Percentiles rank a stretch among this genome's conserved stretches.
Conservation (phyloP, 2,329 filamentous ascomycete genomes). For the Lecanicillium sp. region DNA sequence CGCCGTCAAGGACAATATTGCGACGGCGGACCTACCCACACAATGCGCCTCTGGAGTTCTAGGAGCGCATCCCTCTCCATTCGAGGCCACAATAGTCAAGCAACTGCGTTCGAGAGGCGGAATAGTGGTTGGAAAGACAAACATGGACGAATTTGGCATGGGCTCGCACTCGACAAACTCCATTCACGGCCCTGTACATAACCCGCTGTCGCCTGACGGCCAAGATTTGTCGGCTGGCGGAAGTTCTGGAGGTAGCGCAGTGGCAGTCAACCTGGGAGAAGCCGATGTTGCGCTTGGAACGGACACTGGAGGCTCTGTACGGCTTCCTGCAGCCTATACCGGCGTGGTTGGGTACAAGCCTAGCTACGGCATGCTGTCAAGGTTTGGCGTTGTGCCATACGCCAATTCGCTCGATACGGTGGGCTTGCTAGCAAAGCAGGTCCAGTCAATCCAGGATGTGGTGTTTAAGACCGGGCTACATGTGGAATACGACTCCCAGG, state of each 20-base stretch:
- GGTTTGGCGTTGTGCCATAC: slow-evolving; percentile 83
- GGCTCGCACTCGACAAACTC: slow-evolving; percentile 75
- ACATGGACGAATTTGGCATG: slow-evolving; percentile 96
- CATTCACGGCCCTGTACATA: slow-evolving; percentile 56
- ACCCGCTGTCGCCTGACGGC: slow-evolving; percentile 29
- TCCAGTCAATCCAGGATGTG: slow-evolving; percentile 43
- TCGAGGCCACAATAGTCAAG: slow-evolving; percentile 72
- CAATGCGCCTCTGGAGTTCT: slow-evolving; percentile 80
- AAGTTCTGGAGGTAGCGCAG: slow-evolving; percentile 88
- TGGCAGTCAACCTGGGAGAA: slow-evolving; percentile 62
- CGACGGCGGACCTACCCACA: slow-evolving; percentile 57
- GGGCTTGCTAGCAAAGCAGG: slow-evolving; percentile 58
- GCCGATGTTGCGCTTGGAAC: slow-evolving; percentile 70
- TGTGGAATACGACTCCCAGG: slow-evolving; percentile 53
- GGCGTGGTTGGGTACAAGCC: slow-evolving; percentile 83
- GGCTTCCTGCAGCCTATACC: slow-evolving; percentile 81
- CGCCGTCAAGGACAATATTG: slow-evolving; percentile 73
- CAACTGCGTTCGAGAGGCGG: slow-evolving; percentile 58
- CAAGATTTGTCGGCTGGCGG: slow-evolving; percentile 63
- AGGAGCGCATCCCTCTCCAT: slow-evolving; percentile 63
- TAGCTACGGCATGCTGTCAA: slow-evolving; percentile 79
- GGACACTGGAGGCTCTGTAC: slow-evolving; percentile 85
- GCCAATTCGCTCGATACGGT: slow-evolving; percentile 91
- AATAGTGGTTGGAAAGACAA: slow-evolving; percentile 69
- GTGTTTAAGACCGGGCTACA: slow-evolving; percentile 42